Base-by-base conservation (phyloP, 805 yeast genomes). In the Hagleromyces aurorensis region DNA sequence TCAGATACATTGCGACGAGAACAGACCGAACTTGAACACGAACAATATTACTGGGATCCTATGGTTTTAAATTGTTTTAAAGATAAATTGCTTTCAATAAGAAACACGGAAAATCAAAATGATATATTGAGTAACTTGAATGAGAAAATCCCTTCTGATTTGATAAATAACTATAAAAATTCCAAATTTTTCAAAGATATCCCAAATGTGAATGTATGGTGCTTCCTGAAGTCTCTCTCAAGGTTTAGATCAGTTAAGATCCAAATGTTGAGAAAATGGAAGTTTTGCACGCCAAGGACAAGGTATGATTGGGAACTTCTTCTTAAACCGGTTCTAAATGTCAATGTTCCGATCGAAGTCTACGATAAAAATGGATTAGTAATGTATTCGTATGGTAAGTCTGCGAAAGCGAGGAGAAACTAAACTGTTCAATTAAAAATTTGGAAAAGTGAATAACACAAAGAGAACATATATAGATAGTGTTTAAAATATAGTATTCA, bases 281-380 rank as follows among this genome's bases (percentile, higher is more conserved):
- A 50, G 16, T 45, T 57, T 17, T 62, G 64, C 34, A 62, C 64
- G 6, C 48, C 57, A 16, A 48, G 67, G 39, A 45, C 56, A 1
- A 50, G 59, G 27, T 42, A 50, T 16, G 67, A 62, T 32, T 62
- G 67, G 68, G 62, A 53, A 23, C 27, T 46, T 6, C 35, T 63
- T 8, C 29, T 63, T 6, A 34, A 40, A 10, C 62, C 64, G 0
- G 57, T 62, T 9, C 48, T 63, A 14, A 54, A 57, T 12, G 48
- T 48, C 1, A 36, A 44, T 9, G 60, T 55, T 8, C 55, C 60
- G 3, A 44, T 59, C 7, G 52, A 56, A 28, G 65, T 62, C 1
- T 46, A 52, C 25, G 65, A 57, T 32, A 53, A 40, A 24, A 61
- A 56, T 43, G 64, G 59, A n/a, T 46, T 66, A 41, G 60, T 69